Percentiles rank a stretch among this genome's conserved stretches.
These are phyloP conservation scores for Coffea eugenioides DNA, from an alignment of 257 asterid genomes.

Conservation along the genomic window DNA sequence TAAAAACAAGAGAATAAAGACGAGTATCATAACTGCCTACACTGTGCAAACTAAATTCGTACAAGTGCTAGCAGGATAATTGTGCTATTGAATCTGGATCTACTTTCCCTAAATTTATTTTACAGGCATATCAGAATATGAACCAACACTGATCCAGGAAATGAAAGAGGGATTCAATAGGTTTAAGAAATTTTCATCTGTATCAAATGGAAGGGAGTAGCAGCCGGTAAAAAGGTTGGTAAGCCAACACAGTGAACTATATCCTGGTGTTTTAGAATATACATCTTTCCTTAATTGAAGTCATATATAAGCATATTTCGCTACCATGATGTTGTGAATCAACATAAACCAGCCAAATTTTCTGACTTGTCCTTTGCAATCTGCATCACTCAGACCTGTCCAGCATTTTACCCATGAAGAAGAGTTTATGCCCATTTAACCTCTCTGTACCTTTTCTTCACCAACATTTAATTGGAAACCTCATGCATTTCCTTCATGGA, in stretches of 20 bases:
- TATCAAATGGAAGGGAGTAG: background rate
- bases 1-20: background rate
- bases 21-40: background rate
- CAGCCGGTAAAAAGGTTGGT: background rate
- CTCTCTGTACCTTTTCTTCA: background rate
- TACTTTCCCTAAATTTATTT: background rate
- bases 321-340: too few species aligned
- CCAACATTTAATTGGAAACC: background rate
- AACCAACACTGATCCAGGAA: background rate
- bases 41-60: background rate
- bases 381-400: background rate
- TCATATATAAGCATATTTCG: too few species aligned
- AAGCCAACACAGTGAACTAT: background rate
- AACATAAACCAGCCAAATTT: background rate
- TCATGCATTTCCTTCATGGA: background rate
- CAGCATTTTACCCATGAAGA: background rate
- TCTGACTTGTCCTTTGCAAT: background rate
- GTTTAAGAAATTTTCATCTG: background rate
- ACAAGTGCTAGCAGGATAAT: background rate
- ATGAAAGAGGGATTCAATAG: background rate
- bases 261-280: too few species aligned
- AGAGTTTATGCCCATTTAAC: background rate
- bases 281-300: too few species aligned
- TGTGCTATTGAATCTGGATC: background rate
- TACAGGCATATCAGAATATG: background rate